A percentile compares a stretch with the other conserved stretches of the same genome.
phyloP scores from a whole-genome alignment of 768 basidiomycete species.

The Boletales sp. region DNA sequence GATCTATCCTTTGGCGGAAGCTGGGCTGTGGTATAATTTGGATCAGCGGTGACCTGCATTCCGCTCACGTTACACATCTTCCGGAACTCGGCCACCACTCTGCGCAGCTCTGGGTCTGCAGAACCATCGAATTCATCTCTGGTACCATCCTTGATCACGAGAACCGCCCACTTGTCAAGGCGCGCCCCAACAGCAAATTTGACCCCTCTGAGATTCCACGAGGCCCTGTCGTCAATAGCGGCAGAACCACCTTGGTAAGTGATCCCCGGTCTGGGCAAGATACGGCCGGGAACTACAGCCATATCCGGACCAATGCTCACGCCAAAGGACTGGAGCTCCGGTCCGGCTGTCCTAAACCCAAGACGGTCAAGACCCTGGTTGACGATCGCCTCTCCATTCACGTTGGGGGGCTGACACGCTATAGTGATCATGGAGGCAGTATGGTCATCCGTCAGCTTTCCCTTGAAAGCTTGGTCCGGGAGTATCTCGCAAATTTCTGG shows the following conservation, averaged over 20 bases:
- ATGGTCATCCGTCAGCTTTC: conserved; percentile 55
- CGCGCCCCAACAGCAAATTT: conserved; percentile 57
- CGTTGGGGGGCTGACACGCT: conserved; percentile 47
- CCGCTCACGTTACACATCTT: conserved; percentile 63
- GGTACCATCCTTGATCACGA: conserved; percentile 58
- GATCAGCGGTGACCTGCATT: conserved; percentile 43
- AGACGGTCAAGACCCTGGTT: conserved; percentile 40
- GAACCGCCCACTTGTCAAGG: conserved; percentile 62
- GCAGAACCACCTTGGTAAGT: conserved; percentile 34
- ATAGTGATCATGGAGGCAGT: conserved; percentile 48
- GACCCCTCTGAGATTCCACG: conserved; percentile 53
- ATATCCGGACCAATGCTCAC: conserved; percentile 45
- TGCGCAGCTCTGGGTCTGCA: conserved; percentile 50
- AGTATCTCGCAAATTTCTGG: conserved; percentile 50
- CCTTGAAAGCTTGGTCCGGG: conserved; percentile 37
- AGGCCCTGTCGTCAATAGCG: conserved; percentile 42
- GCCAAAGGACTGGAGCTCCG: conserved; percentile 41
- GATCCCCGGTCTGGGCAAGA: conserved; percentile 42
- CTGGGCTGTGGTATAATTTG: conserved; percentile 32
- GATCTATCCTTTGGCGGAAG: conserved; percentile 49
- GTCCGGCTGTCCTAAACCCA: conserved; percentile 35
- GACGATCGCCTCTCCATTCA: conserved; percentile 45
- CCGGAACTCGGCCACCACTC: conserved; percentile 49
- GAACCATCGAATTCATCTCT: conserved; percentile 58
- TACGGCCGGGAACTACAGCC: conserved; percentile 54